Evolutionary conservation across 768 basidiomycete species (phyloP).

Genomic region (Boletus insuetus): DNA sequence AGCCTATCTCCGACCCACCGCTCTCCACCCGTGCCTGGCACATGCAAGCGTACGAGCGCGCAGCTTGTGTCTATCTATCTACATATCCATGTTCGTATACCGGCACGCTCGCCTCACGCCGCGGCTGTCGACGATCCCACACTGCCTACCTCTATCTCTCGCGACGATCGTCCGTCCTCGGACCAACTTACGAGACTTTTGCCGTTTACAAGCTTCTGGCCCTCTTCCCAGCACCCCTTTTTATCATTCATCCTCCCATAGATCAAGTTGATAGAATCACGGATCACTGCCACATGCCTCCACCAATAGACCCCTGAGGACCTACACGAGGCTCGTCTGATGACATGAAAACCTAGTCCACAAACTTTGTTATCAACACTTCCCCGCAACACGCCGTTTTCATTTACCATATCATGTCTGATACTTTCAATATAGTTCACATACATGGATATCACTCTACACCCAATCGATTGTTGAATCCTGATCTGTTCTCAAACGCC

Average conservation of each 20-base stretch:
- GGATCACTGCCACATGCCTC: conserved; percentile 4
- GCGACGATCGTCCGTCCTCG: conserved; percentile 8
- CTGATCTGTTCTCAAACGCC: neutral
- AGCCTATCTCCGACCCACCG: neutral
- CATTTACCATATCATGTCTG: conserved; percentile 20
- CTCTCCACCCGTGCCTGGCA: conserved; percentile 12
- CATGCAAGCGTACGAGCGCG: neutral
- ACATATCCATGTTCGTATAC: no score
- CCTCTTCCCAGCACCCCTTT: neutral
- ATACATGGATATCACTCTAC: conserved; percentile 10
- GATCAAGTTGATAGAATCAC: conserved; percentile 19
- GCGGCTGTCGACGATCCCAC: conserved; percentile 12
- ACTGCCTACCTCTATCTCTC: conserved; percentile 1
- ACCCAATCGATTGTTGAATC: conserved; percentile 1
- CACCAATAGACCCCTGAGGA: conserved; percentile 13
- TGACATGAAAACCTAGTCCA: conserved; percentile 13
- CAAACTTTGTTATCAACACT: conserved; percentile 16
- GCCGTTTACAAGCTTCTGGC: neutral
- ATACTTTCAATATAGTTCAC: conserved; percentile 13
- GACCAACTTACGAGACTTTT: conserved; percentile 11
- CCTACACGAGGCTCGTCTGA: conserved; percentile 20
- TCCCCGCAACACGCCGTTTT: conserved; percentile 29
- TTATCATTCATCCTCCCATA: conserved; percentile 18
- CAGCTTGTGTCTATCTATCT: no score
- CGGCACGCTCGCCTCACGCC: no score